Evolutionary conservation across 148 eudicot genomes (phyloP), one percentile per base, ranked within the genome.

Genomic region (Silene uniflora): DNA sequence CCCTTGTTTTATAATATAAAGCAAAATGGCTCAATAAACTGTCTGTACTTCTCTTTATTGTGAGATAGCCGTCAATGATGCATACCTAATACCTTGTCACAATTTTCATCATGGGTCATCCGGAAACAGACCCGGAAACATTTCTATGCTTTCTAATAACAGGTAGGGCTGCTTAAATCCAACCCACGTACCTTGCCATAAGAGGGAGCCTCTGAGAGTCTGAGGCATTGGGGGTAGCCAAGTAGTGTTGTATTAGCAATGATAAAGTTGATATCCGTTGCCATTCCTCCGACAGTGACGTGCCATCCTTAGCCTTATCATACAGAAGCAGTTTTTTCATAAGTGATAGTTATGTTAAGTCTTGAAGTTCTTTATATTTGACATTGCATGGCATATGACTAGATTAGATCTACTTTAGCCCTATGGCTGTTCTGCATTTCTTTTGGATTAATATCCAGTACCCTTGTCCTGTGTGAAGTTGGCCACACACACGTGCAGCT

Each of bases 381-480:
- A 23, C 62, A 24, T 32, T 70, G 24, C 60, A 71, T 12, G 73
- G 52, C 60, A 14, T 71, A 7, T 9, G 32, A 49, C 21, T 23
- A 14, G 73, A 71, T 49, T 22, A 70, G 12, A 49, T 52, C 32
- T 49, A 70, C 73, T 47, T 7, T 47, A 69, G 4, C 18, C 32
- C 12, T 32, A 16, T 71, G 62, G 27, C 42, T 66, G 47, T 16
- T 64, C n/a, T 17, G 19, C 68, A 35, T 3, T 39, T 10, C 71
- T 18, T 12, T 67, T 5, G 18, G 42, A 64, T 22, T 64, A 64
- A 24, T 64, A 39, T 44, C 19, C 69, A 47, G 73, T 35, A 71
- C 16, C 39, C 39, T 7, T 52, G 42, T 71, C 61, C 73, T 71
- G 39, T 71, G 55, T 22, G 73, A 47, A 49, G 73, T 47, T 46